phyloP scores from a whole-genome alignment of 1,139 yeast species.

The Yamadazyma jaroonii region DNA sequence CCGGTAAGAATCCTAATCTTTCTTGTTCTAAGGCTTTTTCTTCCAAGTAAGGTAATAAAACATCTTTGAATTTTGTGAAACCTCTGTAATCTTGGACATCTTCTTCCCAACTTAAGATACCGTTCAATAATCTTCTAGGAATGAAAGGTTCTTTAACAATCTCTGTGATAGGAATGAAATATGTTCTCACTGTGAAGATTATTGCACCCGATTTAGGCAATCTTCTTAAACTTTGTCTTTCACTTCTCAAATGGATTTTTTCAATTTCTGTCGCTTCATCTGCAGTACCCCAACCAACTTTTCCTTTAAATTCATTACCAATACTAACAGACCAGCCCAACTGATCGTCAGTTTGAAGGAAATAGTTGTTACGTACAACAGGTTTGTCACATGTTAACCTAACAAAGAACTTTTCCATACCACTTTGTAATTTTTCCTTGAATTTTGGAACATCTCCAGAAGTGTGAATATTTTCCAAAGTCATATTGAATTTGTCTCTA shows the following conservation, averaged over 20 bases:
- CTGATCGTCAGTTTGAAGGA: constrained; percentile 60
- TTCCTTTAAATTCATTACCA: constrained; percentile 50
- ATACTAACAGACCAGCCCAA: constrained; percentile 65
- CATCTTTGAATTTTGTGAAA: constrained; percentile 49
- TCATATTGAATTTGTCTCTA: constrained; percentile 51
- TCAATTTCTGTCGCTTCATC: constrained; percentile 42
- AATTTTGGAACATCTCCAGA: constrained; percentile 67
- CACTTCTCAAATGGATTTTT: constrained; percentile 57
- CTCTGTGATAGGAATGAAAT: constrained; percentile 53
- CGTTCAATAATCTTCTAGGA: constrained; percentile 57
- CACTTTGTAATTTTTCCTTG: constrained; percentile 51
- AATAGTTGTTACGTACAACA: constrained; percentile 64
- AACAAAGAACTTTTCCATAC: constrained; percentile 64
- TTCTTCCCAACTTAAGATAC: constrained; percentile 55
- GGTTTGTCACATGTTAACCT: constrained; percentile 54
- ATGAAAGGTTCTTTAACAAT: constrained; percentile 57
- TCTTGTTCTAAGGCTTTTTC: constrained; percentile 52
- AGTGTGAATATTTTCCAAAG: constrained; percentile 58
- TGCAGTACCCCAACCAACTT: constrained; percentile 64
- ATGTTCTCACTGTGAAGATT: constrained; percentile 61
- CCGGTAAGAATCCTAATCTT: constrained; percentile 36
- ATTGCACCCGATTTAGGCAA: constrained; percentile 61
- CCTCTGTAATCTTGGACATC: constrained; percentile 64
- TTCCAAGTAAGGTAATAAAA: constrained; percentile 53
- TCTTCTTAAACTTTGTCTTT: constrained; percentile 66